These are phyloP conservation scores for Apiospora phragmitis DNA, from an alignment of 2,329 filamentous ascomycete species.

Conservation along the genomic window DNA sequence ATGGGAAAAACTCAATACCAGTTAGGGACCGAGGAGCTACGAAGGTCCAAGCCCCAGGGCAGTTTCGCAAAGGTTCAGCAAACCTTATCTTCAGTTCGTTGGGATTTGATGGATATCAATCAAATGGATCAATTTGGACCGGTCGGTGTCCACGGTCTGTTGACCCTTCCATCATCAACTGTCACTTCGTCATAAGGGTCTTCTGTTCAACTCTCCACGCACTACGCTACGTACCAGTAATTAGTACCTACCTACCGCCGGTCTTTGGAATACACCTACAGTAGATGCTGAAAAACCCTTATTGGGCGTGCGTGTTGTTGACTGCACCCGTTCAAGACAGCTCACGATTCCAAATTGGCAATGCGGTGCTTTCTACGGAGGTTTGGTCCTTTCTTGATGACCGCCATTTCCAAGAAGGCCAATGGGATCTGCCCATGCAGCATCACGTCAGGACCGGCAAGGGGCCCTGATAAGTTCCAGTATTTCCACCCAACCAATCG, in stretches of 20 bases:
- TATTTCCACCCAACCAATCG: conserved; percentile 6
- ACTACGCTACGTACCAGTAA: neutral
- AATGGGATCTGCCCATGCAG: neutral
- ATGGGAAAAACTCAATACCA: neutral
- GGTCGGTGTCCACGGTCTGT: neutral
- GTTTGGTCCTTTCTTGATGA: neutral
- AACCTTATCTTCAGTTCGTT: neutral
- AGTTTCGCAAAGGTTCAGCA: neutral
- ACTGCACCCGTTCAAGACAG: neutral
- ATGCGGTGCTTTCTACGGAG: neutral
- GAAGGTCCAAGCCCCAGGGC: neutral
- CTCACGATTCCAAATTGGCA: neutral
- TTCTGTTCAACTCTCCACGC: neutral
- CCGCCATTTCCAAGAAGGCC: neutral
- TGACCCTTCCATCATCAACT: neutral
- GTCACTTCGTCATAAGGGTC: neutral
- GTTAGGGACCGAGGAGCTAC: neutral
- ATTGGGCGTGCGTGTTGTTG: neutral
- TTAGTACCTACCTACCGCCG: neutral
- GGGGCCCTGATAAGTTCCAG: neutral
- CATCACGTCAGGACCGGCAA: conserved; percentile 2
- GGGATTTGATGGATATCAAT: neutral
- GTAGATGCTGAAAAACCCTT: neutral
- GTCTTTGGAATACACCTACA: neutral
- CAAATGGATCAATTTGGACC: neutral